phyloP scores from a whole-genome alignment of 1,139 yeast species.

The Starmera stellimalicola region DNA sequence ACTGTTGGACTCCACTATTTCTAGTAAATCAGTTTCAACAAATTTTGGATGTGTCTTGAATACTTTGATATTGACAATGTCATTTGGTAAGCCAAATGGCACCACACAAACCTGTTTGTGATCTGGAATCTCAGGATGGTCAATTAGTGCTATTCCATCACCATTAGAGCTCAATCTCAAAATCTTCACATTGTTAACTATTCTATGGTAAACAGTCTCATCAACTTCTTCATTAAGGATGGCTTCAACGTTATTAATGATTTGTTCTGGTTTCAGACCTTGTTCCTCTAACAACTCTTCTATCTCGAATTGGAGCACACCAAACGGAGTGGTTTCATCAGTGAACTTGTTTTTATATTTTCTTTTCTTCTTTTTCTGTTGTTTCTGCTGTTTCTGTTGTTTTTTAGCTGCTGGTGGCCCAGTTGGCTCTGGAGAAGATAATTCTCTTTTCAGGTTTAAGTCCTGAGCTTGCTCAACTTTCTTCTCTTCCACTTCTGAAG shows the following conservation, averaged over 20 bases:
- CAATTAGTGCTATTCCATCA: constrained; percentile 59
- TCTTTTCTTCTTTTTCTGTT: constrained; percentile 29
- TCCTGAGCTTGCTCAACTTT: too few species aligned
- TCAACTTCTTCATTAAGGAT: constrained; percentile 53
- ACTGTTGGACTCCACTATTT: constrained; percentile 36
- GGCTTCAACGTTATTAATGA: constrained; percentile 53
- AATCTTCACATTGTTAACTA: constrained; percentile 48
- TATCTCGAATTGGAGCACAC: constrained; percentile 72
- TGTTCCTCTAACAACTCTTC: constrained; percentile 41
- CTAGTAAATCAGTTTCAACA: constrained; percentile 66
- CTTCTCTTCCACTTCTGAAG: too few species aligned
- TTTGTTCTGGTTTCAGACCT: constrained; percentile 34
- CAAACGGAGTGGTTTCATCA: constrained; percentile 76
- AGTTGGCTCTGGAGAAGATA: neutral
- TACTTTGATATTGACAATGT: constrained; percentile 56
- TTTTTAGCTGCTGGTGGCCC: neutral
- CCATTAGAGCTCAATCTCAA: constrained; percentile 64
- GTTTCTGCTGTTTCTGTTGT: constrained; percentile 11
- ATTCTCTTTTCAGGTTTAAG: neutral
- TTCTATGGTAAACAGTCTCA: constrained; percentile 43
- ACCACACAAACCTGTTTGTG: constrained; percentile 44
- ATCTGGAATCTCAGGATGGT: constrained; percentile 39
- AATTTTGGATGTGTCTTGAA: constrained; percentile 72
- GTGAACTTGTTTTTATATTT: constrained; percentile 47
- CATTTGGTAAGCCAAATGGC: constrained; percentile 89